Base-by-base conservation (phyloP, 768 basidiomycete genomes). In the Sporobolomyces pararoseus region DNA sequence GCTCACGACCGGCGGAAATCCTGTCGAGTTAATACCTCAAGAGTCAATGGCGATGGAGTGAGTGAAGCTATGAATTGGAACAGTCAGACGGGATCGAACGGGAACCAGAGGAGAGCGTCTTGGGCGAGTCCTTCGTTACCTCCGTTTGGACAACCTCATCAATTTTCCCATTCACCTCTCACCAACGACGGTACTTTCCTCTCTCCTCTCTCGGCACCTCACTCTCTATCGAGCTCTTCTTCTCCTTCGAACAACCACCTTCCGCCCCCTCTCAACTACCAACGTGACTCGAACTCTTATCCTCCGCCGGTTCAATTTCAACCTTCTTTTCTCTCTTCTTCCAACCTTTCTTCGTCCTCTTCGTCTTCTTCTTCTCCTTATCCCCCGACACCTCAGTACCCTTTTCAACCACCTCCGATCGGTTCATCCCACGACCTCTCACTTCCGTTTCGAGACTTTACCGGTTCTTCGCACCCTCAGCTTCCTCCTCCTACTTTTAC, bases 1-100 rank as follows among this genome's bases (percentile, higher is more conserved):
- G 25, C 59, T 34, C 59, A 49, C 31, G 59, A 61, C 46, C 44
- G 59, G 2, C 44, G 59, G 29, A 61, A 61, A 49, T 47, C 59
- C 17, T 61, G 16, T 32, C 14, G 32, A 50, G 59, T 46, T 21
- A 60, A 42, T 25, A 27, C 39, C 7, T 39, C 44, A n/a, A n/a
- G 23, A 10, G 16, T 49, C 29, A 4, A 34, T 49, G n/a, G 39
- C 17, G 9, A 42, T 9, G 37, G 23, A n/a, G n/a, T 25, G 31
- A 23, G 10, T 7, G 37, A 5, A 37, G 39, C 37, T 6, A 23
- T 13, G 57, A 21, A 47, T 23, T 44, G 39, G 58, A 46, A 27
- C 42, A 21, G 32, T n/a, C 12, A 27, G 4, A 2, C 31, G 27
- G 16, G 5, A n/a, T 25, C 37, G 37, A 44, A 39, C 21, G 7